A percentile compares a stretch with the other conserved stretches of the same genome.
phyloP scores from a whole-genome alignment of 306 rosid species.

The Cucurbita pepo region DNA sequence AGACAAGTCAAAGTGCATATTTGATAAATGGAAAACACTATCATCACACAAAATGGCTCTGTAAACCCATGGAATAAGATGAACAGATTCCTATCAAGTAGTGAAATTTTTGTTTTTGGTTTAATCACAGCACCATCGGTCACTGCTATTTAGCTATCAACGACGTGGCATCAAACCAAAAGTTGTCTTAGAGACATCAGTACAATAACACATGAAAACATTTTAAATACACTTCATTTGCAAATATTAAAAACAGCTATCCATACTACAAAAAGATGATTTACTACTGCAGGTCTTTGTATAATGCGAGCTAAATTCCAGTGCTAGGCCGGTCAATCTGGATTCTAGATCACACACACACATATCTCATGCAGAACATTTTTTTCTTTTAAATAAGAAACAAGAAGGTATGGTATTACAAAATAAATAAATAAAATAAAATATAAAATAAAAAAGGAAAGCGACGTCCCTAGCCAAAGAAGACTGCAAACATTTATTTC shows the following conservation, averaged over 20 bases:
- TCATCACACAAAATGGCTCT: slow-evolving; percentile 73
- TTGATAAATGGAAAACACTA: neutral
- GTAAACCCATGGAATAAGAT: slow-evolving; percentile 13
- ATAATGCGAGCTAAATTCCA: neutral
- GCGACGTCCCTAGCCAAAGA: neutral
- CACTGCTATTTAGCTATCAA: slow-evolving; percentile 30
- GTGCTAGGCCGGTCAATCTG: neutral
- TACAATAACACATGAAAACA: neutral
- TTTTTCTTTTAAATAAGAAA: neutral
- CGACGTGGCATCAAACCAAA: slow-evolving; percentile 51
- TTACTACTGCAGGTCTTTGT: neutral
- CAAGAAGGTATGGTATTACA: neutral
- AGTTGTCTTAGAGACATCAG: neutral
- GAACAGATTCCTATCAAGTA: slow-evolving; percentile 57
- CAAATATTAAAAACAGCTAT: neutral
- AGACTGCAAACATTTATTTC: neutral
- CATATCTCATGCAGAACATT: neutral
- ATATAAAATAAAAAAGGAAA: neutral
- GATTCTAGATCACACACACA: neutral
- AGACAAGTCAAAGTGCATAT: neutral
- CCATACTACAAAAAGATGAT: neutral
- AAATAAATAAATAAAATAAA: neutral
- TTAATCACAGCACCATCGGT: slow-evolving; percentile 63
- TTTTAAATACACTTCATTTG: neutral
- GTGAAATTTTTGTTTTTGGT: slow-evolving; percentile 37